Percentiles rank a stretch among this genome's conserved stretches.
phyloP scores from a whole-genome alignment of 164 flowering plant species.

The Liriodendron chinense region DNA sequence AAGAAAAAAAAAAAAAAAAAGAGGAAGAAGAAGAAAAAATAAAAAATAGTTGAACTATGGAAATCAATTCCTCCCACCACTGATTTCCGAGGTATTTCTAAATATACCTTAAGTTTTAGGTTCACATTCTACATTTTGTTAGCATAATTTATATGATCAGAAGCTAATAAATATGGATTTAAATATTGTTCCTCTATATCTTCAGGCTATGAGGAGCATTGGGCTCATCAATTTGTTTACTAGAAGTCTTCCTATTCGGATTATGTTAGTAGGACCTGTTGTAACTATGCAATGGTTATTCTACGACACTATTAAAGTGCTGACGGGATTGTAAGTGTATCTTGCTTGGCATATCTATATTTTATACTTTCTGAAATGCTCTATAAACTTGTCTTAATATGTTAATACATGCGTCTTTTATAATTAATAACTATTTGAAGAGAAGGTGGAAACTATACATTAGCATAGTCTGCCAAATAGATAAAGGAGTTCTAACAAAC shows the following conservation, averaged over 20 bases:
- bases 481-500: not conserved
- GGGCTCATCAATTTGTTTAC: slow-evolving; percentile 70
- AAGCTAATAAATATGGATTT: not conserved
- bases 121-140: too few species aligned
- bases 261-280: slow-evolving; percentile 72
- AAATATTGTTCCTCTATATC: not conserved
- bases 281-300: slow-evolving; percentile 85
- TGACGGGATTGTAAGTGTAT: slow-evolving; percentile 71
- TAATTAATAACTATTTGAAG: not conserved
- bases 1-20: too few species aligned
- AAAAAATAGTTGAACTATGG: too few species aligned
- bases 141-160: not conserved
- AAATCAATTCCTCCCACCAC: too few species aligned
- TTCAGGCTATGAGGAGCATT: slow-evolving; percentile 74
- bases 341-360: slow-evolving; percentile 3
- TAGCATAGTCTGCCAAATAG: not conserved
- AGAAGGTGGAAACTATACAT: not conserved
- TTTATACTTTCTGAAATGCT: not conserved
- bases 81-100: too few species aligned
- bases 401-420: not conserved
- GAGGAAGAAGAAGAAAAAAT: too few species aligned
- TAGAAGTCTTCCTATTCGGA: slow-evolving; percentile 85
- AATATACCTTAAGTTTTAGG: too few species aligned
- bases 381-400: not conserved
- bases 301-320: slow-evolving; percentile 75